Conservation (phyloP, 176 grass and related monocot genomes). For the Cenchrus purpureus region DNA sequence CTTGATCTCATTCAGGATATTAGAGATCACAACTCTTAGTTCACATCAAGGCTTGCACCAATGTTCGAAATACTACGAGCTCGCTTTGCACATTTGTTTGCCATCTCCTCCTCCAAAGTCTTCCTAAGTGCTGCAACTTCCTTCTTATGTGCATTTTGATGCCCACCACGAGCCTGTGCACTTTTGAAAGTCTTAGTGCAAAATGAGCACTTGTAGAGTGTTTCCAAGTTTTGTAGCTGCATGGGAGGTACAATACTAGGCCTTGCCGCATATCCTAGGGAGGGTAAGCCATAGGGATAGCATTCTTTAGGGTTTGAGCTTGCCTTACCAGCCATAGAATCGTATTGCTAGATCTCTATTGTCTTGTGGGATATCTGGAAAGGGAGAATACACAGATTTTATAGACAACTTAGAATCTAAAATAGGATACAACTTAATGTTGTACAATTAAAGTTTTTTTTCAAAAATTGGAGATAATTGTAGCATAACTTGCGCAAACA, state of each 20-base stretch:
- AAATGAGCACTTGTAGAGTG: constrained; percentile 21
- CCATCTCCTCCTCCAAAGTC: not conserved
- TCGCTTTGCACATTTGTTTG: not conserved
- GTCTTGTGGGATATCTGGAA: not conserved
- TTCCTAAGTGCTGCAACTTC: constrained; percentile 5
- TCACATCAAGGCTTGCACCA: not conserved
- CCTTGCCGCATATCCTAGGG: not conserved
- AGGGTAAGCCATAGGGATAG: not conserved
- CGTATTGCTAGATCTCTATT: not conserved
- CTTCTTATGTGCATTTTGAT: constrained; percentile 38
- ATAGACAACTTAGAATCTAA: constrained; percentile 24
- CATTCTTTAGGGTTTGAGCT: not conserved
- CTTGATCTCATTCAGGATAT: not conserved
- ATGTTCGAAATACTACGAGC: not conserved
- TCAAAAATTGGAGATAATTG: not conserved
- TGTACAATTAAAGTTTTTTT: not conserved
- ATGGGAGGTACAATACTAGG: not conserved
- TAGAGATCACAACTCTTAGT: not conserved
- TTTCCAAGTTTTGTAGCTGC: not conserved
- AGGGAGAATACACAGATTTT: not conserved
- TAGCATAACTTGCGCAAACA: not conserved
- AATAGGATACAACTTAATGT: constrained; percentile 7
- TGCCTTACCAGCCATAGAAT: constrained; percentile 6
- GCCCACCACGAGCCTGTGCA: constrained; percentile 31
- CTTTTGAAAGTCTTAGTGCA: constrained; percentile 18